Conservation (phyloP, 176 grass and related monocot species). For the Hyparrhenia diplandra region DNA sequence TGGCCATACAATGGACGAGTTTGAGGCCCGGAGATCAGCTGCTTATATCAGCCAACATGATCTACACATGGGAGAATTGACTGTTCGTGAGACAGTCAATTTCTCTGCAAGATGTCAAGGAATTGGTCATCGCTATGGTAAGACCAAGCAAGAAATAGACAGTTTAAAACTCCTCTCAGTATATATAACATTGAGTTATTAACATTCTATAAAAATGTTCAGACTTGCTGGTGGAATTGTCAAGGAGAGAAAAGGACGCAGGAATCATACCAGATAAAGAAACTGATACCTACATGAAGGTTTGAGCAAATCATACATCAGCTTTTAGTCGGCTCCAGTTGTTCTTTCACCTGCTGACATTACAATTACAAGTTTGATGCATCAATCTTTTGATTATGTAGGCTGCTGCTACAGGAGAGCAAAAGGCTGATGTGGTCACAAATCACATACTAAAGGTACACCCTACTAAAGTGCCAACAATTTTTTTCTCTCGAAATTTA, state of each 20-base stretch:
- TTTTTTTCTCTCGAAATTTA: too few relatives aligned
- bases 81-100: slow-evolving; percentile 61
- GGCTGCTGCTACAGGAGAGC: slow-evolving; percentile 67
- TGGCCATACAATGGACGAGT: slow-evolving; percentile 61
- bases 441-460: slow-evolving; percentile 81
- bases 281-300: slow-evolving; percentile 81
- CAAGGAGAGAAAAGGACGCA: slow-evolving; percentile 77
- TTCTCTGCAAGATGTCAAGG: slow-evolving; percentile 86
- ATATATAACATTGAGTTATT: slow-evolving; percentile 14
- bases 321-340: not conserved
- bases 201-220: not conserved
- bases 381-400: slow-evolving; percentile 14
- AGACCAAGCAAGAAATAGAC: not conserved
- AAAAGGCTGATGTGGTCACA: slow-evolving; percentile 70
- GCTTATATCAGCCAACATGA: slow-evolving; percentile 82
- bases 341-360: not conserved
- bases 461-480: not conserved
- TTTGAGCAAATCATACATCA: not conserved
- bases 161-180: not conserved
- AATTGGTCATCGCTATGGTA: slow-evolving; percentile 56
- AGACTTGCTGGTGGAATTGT: slow-evolving; percentile 64
- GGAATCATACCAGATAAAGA: slow-evolving; percentile 77
- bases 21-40: slow-evolving; percentile 60
- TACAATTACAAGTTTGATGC: not conserved
- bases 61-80: slow-evolving; percentile 70